phyloP scores from a whole-genome alignment of 352 stramenopile genomes.

The Pythium dissimile region DNA sequence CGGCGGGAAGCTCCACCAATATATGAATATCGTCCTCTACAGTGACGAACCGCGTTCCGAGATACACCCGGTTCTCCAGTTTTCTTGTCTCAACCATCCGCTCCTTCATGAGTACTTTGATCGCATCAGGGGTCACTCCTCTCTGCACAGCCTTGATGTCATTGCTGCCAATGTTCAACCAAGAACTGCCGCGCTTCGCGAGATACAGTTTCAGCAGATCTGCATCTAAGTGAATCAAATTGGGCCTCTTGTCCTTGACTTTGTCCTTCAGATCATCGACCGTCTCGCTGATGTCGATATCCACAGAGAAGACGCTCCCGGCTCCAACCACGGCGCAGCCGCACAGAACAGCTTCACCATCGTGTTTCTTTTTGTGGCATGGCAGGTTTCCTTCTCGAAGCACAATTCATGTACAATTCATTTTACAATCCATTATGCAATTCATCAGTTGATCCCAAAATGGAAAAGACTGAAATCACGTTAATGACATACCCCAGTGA shows the following conservation, averaged over 20 bases:
- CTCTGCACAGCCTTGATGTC: conserved; percentile 6
- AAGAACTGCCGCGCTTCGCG: conserved; percentile 2
- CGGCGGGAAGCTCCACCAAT: conserved; percentile 1
- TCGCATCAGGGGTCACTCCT: conserved; percentile 8
- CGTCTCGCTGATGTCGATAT: background rate
- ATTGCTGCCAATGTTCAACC: conserved; percentile 6
- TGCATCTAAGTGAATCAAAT: background rate
- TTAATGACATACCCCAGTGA: background rate
- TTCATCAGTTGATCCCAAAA: conserved; percentile 1
- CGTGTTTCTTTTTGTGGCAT: background rate
- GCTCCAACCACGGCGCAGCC: background rate
- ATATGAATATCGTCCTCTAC: conserved; percentile 3
- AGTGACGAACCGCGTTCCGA: background rate
- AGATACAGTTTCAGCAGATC: conserved; percentile 7
- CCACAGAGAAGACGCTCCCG: conserved; percentile 1
- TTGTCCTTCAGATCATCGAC: conserved; percentile 4
- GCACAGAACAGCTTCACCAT: background rate
- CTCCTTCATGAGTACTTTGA: conserved; percentile 10
- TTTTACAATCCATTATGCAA: conserved; percentile 1
- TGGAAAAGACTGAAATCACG: background rate
- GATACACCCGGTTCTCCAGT: background rate
- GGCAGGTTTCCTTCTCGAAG: background rate
- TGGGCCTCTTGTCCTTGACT: background rate
- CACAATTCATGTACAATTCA: background rate
- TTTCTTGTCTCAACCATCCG: conserved; percentile 2